Base-by-base conservation (phyloP, 78 protist genomes). In the Polysphondylium violaceum region DNA sequence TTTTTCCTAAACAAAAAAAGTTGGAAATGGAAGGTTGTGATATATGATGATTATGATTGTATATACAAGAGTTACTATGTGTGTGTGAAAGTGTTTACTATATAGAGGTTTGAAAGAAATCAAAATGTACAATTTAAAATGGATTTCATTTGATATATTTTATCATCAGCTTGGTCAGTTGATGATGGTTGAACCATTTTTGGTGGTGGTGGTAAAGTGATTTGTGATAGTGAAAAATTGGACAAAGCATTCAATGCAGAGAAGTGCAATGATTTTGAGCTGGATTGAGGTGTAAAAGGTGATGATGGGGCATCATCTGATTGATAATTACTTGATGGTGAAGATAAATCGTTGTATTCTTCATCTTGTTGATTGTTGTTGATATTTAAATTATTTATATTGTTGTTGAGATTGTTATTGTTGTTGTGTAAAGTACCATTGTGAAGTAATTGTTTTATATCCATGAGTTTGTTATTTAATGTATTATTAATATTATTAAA, bases 41-140 rank as follows among this genome's bases (percentile, higher is more conserved):
- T 56, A 56, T 9, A 64, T 68, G n/a, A 2, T 68, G 74, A 68
- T 68, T 12, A 12, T 40, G 53, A 41, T 68, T 40, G 25, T 35
- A 68, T 63, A 63, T 63, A 63, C 11, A 5, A 27, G 53, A 14
- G 53, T 55, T 55, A 55, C 2, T 55, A 23, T 17, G 17, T 55
- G 31, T 25, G 29, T 64, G 17, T 65, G n/a, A n/a, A n/a, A n/a
- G n/a, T n/a, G n/a, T n/a, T n/a, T n/a, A n/a, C n/a, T n/a, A n/a
- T n/a, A n/a, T n/a, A n/a, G n/a, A n/a, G n/a, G n/a, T n/a, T n/a
- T n/a, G n/a, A n/a, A n/a, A n/a, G n/a, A n/a, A n/a, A n/a, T n/a
- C 40, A 65, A 38, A 65, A 43, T 65, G 73, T 65, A 65, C 73
- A 65, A 65, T 65, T 65, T 65, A 65, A 65, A 65, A 65, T 65